A percentile compares a stretch with the other conserved stretches of the same genome.
These are phyloP conservation scores for Berberis thunbergii DNA, from an alignment of 164 flowering plant species.

Conservation along the genomic window DNA sequence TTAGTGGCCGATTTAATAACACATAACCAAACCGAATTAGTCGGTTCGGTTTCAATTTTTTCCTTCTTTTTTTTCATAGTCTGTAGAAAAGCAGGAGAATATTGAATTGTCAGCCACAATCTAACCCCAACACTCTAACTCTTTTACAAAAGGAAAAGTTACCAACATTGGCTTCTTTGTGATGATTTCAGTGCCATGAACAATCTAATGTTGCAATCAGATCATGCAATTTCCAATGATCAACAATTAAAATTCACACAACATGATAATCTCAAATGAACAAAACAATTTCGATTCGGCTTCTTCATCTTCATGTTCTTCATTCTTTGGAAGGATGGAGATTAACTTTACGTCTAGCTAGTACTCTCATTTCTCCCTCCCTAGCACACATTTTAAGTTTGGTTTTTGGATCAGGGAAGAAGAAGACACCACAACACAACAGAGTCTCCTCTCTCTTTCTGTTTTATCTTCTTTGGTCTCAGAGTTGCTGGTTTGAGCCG, in stretches of 20 bases:
- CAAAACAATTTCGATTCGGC: slow-evolving; percentile 12
- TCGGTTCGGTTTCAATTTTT: no score
- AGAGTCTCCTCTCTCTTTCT: no score
- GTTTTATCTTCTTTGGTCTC: no score
- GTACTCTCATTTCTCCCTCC: not conserved
- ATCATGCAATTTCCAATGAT: slow-evolving; percentile 15
- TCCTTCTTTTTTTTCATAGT: no score
- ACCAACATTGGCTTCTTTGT: slow-evolving; percentile 27
- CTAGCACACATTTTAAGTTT: not conserved
- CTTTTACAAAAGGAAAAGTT: no score
- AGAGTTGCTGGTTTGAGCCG: no score
- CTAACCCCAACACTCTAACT: no score
- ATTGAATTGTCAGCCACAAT: no score
- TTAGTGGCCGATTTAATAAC: no score
- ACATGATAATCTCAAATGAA: slow-evolving; percentile 18
- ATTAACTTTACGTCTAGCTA: not conserved
- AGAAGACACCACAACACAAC: no score
- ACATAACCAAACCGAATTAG: no score
- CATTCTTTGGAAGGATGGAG: slow-evolving; percentile 16
- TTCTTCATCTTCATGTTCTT: slow-evolving; percentile 11
- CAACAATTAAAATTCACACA: slow-evolving; percentile 18
- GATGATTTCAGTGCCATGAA: slow-evolving; percentile 40
- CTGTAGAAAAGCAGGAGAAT: no score
- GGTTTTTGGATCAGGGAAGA: not conserved
- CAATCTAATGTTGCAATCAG: slow-evolving; percentile 29